Conservation (phyloP, 2,329 filamentous ascomycete genomes). For the Neonectria coccinea region DNA sequence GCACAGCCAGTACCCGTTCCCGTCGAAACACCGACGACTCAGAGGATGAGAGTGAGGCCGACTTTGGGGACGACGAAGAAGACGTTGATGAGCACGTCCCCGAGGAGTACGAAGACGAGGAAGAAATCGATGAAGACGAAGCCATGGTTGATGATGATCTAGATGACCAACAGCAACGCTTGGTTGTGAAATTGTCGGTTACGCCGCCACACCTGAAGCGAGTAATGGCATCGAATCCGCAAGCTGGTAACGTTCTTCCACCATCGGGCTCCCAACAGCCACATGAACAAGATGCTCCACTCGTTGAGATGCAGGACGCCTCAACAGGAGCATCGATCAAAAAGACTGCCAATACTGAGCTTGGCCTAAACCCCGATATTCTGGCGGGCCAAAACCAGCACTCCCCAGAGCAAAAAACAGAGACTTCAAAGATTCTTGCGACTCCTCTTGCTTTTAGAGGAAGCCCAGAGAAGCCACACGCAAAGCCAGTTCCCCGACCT, state of each 20-base stretch:
- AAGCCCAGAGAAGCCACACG: conserved; percentile 68
- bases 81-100: conserved; percentile 76
- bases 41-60: conserved; percentile 79
- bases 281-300: conserved; percentile 30
- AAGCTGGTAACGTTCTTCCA: conserved; percentile 40
- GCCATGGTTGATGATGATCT: conserved; percentile 66
- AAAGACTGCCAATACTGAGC: not conserved
- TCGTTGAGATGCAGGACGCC: conserved; percentile 46
- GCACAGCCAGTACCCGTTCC: conserved; percentile 48
- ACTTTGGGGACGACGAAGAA: conserved; percentile 80
- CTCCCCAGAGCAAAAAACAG: conserved; percentile 37
- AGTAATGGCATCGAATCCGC: conserved; percentile 42
- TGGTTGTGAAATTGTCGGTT: conserved; percentile 80
- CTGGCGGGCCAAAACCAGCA: conserved; percentile 10
- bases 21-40: conserved; percentile 59
- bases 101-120: conserved; percentile 69
- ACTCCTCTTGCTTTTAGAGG: conserved; percentile 69
- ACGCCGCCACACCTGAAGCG: conserved; percentile 55
- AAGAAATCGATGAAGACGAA: conserved; percentile 68
- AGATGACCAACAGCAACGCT: conserved; percentile 64
- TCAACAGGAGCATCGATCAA: conserved; percentile 14
- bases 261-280: conserved; percentile 38
- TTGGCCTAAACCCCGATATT: conserved; percentile 13
- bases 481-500: conserved; percentile 46
- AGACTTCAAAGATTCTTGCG: conserved; percentile 51